Evolutionary conservation across 768 basidiomycete genomes (phyloP).

Genomic region (Artomyces pyxidatus): DNA sequence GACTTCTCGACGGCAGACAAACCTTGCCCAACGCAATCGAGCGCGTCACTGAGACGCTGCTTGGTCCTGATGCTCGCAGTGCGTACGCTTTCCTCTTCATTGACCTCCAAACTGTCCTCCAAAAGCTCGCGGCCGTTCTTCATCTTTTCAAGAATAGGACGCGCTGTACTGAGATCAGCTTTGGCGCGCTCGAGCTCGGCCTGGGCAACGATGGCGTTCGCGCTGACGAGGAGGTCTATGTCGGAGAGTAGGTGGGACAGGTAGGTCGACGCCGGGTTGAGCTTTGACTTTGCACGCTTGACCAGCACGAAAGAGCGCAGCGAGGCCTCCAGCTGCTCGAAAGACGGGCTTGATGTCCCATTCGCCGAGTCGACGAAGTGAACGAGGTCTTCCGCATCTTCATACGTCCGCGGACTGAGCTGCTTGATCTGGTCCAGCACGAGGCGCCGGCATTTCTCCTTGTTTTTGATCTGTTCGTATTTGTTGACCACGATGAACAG

Average conservation of each 20-base stretch:
- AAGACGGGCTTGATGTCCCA: conserved; percentile 62
- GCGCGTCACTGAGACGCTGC: conserved; percentile 50
- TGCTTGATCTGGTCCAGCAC: conserved; percentile 93
- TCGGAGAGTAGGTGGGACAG: conserved; percentile 85
- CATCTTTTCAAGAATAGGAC: conserved; percentile 88
- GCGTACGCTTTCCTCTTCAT: conserved; percentile 70
- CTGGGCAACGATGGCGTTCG: conserved; percentile 84
- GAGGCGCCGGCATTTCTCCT: conserved; percentile 80
- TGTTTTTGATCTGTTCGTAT: conserved; percentile 92
- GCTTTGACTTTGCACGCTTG: conserved; percentile 94
- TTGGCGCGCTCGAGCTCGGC: conserved; percentile 66
- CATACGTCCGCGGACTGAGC: conserved; percentile 86
- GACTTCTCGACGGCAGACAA: conserved; percentile 50
- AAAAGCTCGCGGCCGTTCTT: conserved; percentile 60
- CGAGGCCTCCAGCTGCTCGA: conserved; percentile 83
- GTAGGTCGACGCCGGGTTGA: conserved; percentile 89
- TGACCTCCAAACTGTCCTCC: conserved; percentile 68
- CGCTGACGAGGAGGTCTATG: conserved; percentile 75
- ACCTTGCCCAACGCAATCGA: conserved; percentile 73
- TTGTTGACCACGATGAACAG: conserved; percentile 99
- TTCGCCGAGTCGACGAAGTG: conserved; percentile 95
- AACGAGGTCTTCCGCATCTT: conserved; percentile 87
- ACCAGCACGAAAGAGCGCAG: conserved; percentile 91
- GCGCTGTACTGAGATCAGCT: conserved; percentile 55
- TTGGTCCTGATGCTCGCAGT: conserved; percentile 46